Conservation (phyloP, 1,284 basidiomycete genomes). For the Pyrrhoderma lamaoense region DNA sequence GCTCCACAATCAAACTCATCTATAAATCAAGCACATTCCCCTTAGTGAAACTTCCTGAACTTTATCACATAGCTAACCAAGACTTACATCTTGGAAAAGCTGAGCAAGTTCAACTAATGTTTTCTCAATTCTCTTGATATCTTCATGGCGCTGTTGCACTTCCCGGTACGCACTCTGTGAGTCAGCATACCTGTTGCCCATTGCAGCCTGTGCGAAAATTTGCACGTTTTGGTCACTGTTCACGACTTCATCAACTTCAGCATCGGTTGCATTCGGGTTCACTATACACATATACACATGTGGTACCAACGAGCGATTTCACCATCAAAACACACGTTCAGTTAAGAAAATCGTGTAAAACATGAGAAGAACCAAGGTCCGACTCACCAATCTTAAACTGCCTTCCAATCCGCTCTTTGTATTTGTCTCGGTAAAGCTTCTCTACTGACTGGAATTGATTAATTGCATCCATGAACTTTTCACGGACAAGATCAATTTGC, state of each 20-base stretch:
- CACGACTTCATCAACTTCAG: constrained; percentile 84
- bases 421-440: constrained; percentile 87
- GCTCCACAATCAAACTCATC: constrained; percentile 88
- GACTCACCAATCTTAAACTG: constrained; percentile 88
- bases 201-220: constrained; percentile 91
- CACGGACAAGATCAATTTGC: constrained; percentile 69
- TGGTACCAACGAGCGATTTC: not conserved
- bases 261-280: constrained; percentile 90
- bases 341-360: not conserved
- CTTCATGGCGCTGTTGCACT: constrained; percentile 93
- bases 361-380: not conserved
- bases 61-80: not conserved
- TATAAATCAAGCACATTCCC: constrained; percentile 23
- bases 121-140: constrained; percentile 91
- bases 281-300: constrained; percentile 37
- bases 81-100: constrained; percentile 84
- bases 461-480: constrained; percentile 81
- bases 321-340: constrained; percentile 1
- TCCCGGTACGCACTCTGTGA: constrained; percentile 90
- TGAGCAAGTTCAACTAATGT: constrained; percentile 92
- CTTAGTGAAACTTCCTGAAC: constrained; percentile 4
- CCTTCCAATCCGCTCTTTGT: constrained; percentile 91
- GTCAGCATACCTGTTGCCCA: constrained; percentile 86
- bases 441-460: constrained; percentile 88
- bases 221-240: constrained; percentile 74